phyloP scores from a whole-genome alignment of 2,329 filamentous ascomycete species.

The Venturia carpophila region DNA sequence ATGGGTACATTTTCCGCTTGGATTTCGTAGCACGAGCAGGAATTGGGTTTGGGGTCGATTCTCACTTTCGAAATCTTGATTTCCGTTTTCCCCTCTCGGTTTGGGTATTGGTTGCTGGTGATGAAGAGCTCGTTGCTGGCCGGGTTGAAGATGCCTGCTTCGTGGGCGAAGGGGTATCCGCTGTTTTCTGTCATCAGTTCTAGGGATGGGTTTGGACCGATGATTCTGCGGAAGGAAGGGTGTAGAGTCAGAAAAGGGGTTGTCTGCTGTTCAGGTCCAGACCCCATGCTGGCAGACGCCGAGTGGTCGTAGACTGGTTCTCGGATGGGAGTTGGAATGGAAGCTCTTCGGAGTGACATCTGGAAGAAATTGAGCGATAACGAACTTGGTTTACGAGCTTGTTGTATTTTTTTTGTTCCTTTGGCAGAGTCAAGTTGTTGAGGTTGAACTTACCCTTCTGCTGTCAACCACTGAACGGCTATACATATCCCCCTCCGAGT shows the following conservation, averaged over 20 bases:
- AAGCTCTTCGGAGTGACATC: too few species aligned
- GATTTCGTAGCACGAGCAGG: constrained; percentile 8
- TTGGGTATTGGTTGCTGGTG: constrained; percentile 31
- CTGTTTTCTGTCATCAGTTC: constrained; percentile 34
- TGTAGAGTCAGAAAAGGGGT: neutral
- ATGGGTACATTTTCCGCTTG: constrained; percentile 18
- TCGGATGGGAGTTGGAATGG: too few species aligned
- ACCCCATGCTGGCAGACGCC: neutral
- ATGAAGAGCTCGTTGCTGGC: constrained; percentile 30
- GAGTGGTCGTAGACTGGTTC: too few species aligned
- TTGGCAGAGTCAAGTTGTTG: too few species aligned
- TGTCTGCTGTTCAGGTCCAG: neutral
- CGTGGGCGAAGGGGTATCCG: constrained; percentile 43
- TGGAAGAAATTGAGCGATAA: too few species aligned
- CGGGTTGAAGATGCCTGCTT: constrained; percentile 36
- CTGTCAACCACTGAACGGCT: too few species aligned
- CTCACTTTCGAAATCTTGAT: constrained; percentile 22
- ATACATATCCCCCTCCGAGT: neutral
- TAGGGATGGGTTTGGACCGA: constrained; percentile 32
- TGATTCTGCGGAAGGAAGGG: constrained; percentile 22
- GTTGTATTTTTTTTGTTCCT: too few species aligned
- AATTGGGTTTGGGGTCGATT: constrained; percentile 13
- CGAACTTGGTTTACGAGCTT: too few species aligned
- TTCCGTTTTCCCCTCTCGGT: constrained; percentile 21
- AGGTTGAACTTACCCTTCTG: too few species aligned